A percentile compares a stretch with the other conserved stretches of the same genome.
Evolutionary conservation across 129 eudicot genomes (phyloP).

Genomic region (Deinandra increscens): DNA sequence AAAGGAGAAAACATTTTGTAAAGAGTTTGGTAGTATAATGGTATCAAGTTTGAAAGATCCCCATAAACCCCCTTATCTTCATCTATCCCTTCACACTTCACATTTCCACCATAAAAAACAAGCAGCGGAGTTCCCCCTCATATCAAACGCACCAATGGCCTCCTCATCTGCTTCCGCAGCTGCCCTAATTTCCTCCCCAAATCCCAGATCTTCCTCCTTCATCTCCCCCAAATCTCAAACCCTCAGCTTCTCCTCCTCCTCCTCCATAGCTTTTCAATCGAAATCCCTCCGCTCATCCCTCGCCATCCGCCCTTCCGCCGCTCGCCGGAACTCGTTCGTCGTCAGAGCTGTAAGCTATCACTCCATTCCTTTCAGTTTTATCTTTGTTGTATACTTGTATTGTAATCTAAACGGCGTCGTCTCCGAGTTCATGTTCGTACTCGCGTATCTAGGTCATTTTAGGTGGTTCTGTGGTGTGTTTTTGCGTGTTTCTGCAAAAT

Average conservation of each 20-base stretch:
- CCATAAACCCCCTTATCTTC: constrained; percentile 30
- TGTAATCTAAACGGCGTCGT: no score
- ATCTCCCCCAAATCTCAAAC: constrained; percentile 44
- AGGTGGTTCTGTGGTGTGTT: background rate
- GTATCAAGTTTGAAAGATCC: no score
- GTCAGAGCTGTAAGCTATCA: constrained; percentile 73
- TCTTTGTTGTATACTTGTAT: background rate
- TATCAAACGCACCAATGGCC: constrained; percentile 30
- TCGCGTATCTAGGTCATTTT: background rate
- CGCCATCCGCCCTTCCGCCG: constrained; percentile 42
- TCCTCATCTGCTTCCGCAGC: constrained; percentile 50
- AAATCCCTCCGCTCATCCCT: constrained; percentile 40
- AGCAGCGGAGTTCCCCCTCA: background rate
- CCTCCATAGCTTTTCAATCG: constrained; percentile 42
- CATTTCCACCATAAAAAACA: constrained; percentile 17
- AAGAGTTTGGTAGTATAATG: no score
- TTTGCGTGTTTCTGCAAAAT: background rate
- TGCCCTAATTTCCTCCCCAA: constrained; percentile 41
- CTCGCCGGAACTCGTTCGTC: constrained; percentile 50
- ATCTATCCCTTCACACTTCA: constrained; percentile 17
- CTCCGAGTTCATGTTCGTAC: background rate
- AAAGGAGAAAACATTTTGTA: no score
- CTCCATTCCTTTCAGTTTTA: background rate
- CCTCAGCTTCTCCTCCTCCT: constrained; percentile 35
- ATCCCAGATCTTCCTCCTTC: constrained; percentile 43